A percentile compares a stretch with the other conserved stretches of the same genome.
phyloP scores from a whole-genome alignment of 2,329 filamentous ascomycete species.

The Penicillium frequentans region DNA sequence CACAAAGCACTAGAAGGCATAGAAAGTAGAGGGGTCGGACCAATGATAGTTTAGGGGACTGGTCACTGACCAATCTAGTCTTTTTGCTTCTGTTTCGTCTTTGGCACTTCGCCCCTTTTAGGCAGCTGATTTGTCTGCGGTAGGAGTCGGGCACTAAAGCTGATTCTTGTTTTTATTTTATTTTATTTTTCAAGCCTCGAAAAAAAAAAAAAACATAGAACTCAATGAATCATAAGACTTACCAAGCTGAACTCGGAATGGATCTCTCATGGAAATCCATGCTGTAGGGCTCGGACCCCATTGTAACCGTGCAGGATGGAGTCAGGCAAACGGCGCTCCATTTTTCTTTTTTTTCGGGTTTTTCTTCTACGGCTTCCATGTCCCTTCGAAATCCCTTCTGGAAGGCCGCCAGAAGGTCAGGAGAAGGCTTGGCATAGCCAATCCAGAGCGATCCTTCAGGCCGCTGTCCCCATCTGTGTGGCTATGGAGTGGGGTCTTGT shows the following conservation, averaged over 20 bases:
- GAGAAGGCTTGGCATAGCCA: constrained; percentile 25
- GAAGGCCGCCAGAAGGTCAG: constrained; percentile 25
- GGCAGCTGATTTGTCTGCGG: background rate
- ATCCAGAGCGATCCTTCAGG: constrained; percentile 12
- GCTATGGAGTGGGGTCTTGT: constrained; percentile 13
- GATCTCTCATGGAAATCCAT: background rate
- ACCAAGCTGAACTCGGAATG: background rate
- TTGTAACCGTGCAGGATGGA: constrained; percentile 18
- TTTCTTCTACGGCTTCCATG: constrained; percentile 10
- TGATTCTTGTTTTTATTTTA: background rate
- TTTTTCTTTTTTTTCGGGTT: background rate
- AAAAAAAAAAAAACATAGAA: background rate
- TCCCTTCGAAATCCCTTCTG: constrained; percentile 25
- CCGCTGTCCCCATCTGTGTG: constrained; percentile 16
- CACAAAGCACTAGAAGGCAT: constrained; percentile 7
- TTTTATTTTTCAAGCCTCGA: background rate
- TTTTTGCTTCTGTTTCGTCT: background rate
- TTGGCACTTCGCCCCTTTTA: background rate
- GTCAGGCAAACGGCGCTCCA: constrained; percentile 10
- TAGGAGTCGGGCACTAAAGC: background rate
- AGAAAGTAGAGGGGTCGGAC: background rate
- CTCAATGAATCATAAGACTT: background rate
- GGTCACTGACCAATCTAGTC: background rate
- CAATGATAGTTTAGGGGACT: background rate
- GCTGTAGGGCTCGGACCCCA: constrained; percentile 14